These are phyloP conservation scores for Rhodotorula taiwanensis DNA, from an alignment of 768 basidiomycete genomes.

Conservation along the genomic window DNA sequence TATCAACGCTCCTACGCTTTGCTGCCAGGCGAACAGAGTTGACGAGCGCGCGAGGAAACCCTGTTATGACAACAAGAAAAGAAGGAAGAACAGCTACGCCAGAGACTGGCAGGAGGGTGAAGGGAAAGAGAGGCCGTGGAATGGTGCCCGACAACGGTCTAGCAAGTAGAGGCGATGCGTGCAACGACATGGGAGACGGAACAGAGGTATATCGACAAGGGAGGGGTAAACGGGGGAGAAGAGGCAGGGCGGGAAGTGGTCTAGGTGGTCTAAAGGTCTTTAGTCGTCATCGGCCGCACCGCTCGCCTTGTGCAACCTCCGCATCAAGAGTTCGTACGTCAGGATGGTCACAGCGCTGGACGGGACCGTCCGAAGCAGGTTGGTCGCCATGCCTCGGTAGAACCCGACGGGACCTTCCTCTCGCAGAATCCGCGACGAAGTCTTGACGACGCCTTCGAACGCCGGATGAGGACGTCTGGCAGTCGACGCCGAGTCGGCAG, in stretches of 20 bases:
- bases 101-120: too few species aligned
- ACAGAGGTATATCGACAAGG: too few species aligned
- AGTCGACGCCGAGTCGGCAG: not conserved
- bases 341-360: slow-evolving; percentile 93
- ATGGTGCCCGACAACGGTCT: too few species aligned
- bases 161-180: too few species aligned
- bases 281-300: slow-evolving; percentile 6
- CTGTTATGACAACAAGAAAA: too few species aligned
- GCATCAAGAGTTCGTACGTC: slow-evolving; percentile 54
- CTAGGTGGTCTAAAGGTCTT: not conserved
- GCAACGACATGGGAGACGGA: too few species aligned
- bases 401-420: slow-evolving; percentile 84
- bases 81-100: too few species aligned
- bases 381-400: slow-evolving; percentile 90
- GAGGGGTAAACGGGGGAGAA: not conserved
- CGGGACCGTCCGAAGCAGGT: slow-evolving; percentile 88
- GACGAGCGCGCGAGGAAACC: too few species aligned
- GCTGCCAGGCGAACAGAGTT: too few species aligned
- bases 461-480: not conserved
- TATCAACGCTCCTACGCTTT: too few species aligned
- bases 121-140: too few species aligned
- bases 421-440: slow-evolving; percentile 61
- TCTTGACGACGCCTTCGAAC: slow-evolving; percentile 61
- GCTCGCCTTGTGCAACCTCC: not conserved
- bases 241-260: not conserved